Evolutionary conservation across 192 early-diverging fungal species (phyloP), one percentile per base, ranked within the genome.

Genomic region (Chytriomyces hyalinus): DNA sequence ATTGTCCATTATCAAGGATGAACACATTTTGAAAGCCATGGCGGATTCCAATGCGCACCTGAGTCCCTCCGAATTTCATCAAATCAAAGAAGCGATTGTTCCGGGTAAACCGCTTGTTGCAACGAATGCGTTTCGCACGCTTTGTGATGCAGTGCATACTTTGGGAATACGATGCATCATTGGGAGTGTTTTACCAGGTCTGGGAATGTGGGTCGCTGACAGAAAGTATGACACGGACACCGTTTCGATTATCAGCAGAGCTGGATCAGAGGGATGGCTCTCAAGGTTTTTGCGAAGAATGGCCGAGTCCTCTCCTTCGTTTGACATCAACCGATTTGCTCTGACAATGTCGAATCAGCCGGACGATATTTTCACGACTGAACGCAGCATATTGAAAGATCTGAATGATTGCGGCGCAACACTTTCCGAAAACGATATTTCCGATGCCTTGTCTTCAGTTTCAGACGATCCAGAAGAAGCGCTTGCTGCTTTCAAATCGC

Each of bases 51-150:
- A 63, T 9, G 61, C 72, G 44, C 15, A 20, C 8, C 63, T 73
- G 44, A 73, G 26, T 20, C 15, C 53, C 17, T 13, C 7, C 9
- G 60, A 73, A 63, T 73, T 73, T 63, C 63, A 73, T 63, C 57
- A 45, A 46, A 61, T 73, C 8, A 73, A 73, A 46, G 60, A 73
- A 47, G 61, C 60, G 9, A 73, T 73, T 46, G 72, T 73, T 73
- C 72, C 72, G 48, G 72, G 72, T 2, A 73, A 73, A 36, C 72
- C 72, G 17, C 46, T 73, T 13, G 72, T 73, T 3, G 72, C 72
- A 10, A 73, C 72, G 10, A 46, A 43, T 73, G 72, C 72, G 5
- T 73, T 73, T 43, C 49, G 53, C 5, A 63, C 72, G 0, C 61
- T 73, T 4, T 17, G 26, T 28, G 72, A 73, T 63, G 72, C 72